Percentiles rank a stretch among this genome's conserved stretches.
These are phyloP conservation scores for Antrodiella citrinella DNA, from an alignment of 768 basidiomycete species.

Conservation along the genomic window DNA sequence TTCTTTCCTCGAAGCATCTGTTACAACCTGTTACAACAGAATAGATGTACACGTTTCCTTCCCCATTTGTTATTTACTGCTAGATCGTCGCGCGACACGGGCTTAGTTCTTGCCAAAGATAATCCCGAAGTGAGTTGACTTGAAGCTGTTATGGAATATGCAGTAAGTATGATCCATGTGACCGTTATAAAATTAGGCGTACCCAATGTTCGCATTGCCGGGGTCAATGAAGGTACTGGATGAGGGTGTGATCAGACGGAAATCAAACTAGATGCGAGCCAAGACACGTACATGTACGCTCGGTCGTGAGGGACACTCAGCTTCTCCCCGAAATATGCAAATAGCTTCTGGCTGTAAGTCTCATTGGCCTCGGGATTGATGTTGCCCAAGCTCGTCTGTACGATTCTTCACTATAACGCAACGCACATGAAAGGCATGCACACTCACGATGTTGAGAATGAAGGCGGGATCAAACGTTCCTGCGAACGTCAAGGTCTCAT, in stretches of 20 bases:
- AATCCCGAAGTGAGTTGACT: slow-evolving; percentile 38
- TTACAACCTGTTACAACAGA: background rate
- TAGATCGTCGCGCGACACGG: background rate
- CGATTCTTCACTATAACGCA: background rate
- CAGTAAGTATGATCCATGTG: too few species aligned
- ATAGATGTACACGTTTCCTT: background rate
- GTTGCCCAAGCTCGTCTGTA: slow-evolving; percentile 51
- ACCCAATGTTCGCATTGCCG: slow-evolving; percentile 42
- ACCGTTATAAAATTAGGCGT: too few species aligned
- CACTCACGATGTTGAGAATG: slow-evolving; percentile 47
- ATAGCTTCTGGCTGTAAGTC: slow-evolving; percentile 47
- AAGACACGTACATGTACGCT: slow-evolving; percentile 50
- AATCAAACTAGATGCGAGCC: background rate
- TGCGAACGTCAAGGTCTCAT: slow-evolving; percentile 50
- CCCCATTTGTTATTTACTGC: background rate
- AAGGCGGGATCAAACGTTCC: slow-evolving; percentile 65
- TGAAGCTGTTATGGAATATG: too few species aligned
- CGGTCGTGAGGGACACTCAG: slow-evolving; percentile 42
- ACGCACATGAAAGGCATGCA: background rate
- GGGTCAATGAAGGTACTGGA: slow-evolving; percentile 43
- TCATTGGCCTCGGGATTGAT: slow-evolving; percentile 40
- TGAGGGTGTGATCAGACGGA: background rate
- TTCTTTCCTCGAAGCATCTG: background rate
- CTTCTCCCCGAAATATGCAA: slow-evolving; percentile 45
- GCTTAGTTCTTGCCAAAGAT: slow-evolving; percentile 25